phyloP scores from a whole-genome alignment of 306 rosid species.

The Hippophae tibetana region DNA sequence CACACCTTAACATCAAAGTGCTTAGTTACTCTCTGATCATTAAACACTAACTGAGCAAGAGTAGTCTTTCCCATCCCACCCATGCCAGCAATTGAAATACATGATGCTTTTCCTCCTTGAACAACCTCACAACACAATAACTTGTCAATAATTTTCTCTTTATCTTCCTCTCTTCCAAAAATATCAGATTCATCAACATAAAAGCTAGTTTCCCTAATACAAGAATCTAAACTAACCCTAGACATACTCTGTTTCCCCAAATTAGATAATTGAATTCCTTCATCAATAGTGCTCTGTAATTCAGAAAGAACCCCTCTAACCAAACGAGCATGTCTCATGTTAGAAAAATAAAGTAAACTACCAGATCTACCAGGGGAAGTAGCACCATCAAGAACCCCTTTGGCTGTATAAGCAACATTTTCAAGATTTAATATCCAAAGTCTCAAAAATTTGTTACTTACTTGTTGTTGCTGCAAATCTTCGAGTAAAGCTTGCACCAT shows the following conservation, averaged over 20 bases:
- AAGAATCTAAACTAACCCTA: not conserved
- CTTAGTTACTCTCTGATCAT: not conserved
- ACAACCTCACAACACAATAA: not conserved
- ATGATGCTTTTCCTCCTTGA: not conserved
- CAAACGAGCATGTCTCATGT: not conserved
- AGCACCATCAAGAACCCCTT: not conserved
- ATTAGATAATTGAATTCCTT: not conserved
- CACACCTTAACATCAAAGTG: conserved; percentile 1
- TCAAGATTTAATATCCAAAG: conserved; percentile 2
- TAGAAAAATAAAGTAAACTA: not conserved
- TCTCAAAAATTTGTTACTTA: no score
- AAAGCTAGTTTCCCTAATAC: conserved; percentile 1
- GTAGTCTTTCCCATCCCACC: conserved; percentile 17
- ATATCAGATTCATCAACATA: not conserved
- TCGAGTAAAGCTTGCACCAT: not conserved
- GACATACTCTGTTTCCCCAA: not conserved
- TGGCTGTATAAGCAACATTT: not conserved
- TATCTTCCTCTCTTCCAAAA: not conserved
- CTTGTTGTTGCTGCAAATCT: not conserved
- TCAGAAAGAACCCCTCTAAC: not conserved
- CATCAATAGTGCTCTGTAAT: not conserved
- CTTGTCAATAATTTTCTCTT: not conserved
- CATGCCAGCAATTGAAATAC: not conserved
- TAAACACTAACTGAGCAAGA: conserved; percentile 2
- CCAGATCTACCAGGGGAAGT: not conserved